Conservation (phyloP, 352 stramenopile species). For the Thraustochytrium striatum region DNA sequence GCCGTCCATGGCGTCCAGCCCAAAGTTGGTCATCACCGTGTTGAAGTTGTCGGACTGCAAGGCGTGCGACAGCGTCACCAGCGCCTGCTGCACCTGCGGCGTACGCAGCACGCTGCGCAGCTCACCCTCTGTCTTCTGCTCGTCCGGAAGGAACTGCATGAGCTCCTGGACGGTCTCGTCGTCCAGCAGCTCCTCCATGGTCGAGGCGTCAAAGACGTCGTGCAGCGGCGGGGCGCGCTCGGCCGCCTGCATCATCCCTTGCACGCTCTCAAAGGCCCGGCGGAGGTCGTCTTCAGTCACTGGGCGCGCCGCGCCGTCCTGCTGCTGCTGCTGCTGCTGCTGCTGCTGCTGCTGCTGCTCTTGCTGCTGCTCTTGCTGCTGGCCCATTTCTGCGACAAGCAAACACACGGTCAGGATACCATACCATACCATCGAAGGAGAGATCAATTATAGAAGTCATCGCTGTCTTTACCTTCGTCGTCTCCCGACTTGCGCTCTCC, state of each 20-base stretch:
- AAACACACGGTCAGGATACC: too few relatives aligned
- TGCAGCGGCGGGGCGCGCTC: conserved; percentile 64
- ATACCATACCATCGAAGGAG: too few relatives aligned
- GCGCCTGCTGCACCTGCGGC: conserved; percentile 78
- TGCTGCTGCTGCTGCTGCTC: too few relatives aligned
- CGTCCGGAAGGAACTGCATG: conserved; percentile 69
- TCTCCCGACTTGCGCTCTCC: conserved; percentile 4
- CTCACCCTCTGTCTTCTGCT: conserved; percentile 67
- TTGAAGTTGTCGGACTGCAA: conserved; percentile 83
- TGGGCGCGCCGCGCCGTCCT: too few relatives aligned
- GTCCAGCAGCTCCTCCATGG: conserved; percentile 58
- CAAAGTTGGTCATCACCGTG: conserved; percentile 79
- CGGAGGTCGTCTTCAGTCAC: conserved; percentile 74
- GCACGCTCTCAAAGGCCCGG: conserved; percentile 64
- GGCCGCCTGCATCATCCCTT: conserved; percentile 60
- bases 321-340: too few relatives aligned
- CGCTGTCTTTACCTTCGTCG: background rate
- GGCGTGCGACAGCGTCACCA: conserved; percentile 72
- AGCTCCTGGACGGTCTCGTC: conserved; percentile 65
- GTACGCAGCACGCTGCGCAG: conserved; percentile 56
- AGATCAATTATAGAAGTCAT: conserved; percentile 40
- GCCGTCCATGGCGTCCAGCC: conserved; percentile 69
- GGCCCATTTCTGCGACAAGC: too few relatives aligned
- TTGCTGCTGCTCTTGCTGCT: too few relatives aligned
- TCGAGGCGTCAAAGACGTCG: conserved; percentile 57